Conservation (phyloP, 2,329 filamentous ascomycete species). For the Sarocladium brachiariae region DNA sequence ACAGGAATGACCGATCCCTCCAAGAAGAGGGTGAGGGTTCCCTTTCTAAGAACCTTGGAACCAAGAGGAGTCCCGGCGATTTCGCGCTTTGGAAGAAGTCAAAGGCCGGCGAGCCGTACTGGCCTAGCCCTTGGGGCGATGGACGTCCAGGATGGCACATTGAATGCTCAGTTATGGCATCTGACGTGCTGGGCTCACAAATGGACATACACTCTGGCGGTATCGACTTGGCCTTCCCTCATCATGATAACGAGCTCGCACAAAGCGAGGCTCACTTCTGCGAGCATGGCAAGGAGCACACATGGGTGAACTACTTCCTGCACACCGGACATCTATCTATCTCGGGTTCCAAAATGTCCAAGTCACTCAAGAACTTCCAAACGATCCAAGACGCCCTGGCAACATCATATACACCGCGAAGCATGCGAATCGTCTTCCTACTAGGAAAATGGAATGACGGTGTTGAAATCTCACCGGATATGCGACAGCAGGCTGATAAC, state of each 20-base stretch:
- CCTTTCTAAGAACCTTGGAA: slow-evolving; percentile 52
- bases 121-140: slow-evolving; percentile 81
- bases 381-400: slow-evolving; percentile 79
- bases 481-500: slow-evolving; percentile 63
- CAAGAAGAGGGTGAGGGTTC: slow-evolving; percentile 88
- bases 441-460: slow-evolving; percentile 86
- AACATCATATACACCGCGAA: slow-evolving; percentile 65
- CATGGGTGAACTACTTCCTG: slow-evolving; percentile 93
- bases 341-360: slow-evolving; percentile 90
- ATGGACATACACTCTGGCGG: slow-evolving; percentile 95
- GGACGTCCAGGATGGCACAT: slow-evolving; percentile 95
- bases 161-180: slow-evolving; percentile 94
- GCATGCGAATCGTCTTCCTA: slow-evolving; percentile 78
- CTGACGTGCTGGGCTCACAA: slow-evolving; percentile 71
- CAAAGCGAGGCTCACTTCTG: slow-evolving; percentile 84
- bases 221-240: slow-evolving; percentile 84
- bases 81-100: slow-evolving; percentile 93
- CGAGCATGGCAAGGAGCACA: slow-evolving; percentile 46
- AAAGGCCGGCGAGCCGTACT: slow-evolving; percentile 85
- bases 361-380: slow-evolving; percentile 91
- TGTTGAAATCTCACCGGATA: slow-evolving; percentile 81
- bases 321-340: slow-evolving; percentile 90
- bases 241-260: slow-evolving; percentile 88
- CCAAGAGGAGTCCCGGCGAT: slow-evolving; percentile 72
- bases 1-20: slow-evolving; percentile 72